Percentiles rank a stretch among this genome's conserved stretches.
Evolutionary conservation across 805 yeast genomes (phyloP).

Genomic region (Metschnikowia koreensis): DNA sequence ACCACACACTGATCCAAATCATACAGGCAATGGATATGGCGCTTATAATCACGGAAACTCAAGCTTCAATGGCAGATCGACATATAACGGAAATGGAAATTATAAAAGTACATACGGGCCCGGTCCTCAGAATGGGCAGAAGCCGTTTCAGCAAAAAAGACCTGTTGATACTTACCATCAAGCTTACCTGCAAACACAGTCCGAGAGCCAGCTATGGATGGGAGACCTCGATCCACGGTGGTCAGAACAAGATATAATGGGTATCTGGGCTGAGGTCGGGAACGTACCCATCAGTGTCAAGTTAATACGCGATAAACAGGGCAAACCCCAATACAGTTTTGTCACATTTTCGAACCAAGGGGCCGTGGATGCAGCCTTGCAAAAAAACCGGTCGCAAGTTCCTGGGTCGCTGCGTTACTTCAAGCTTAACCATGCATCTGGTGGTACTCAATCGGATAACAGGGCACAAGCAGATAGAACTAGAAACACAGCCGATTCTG

Average conservation of each 20-base stretch:
- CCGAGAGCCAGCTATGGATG: slow-evolving; percentile 64
- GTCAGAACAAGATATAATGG: slow-evolving; percentile 66
- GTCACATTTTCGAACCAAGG: slow-evolving; percentile 64
- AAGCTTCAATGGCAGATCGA: neutral
- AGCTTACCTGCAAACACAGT: slow-evolving; percentile 18
- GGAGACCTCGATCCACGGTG: slow-evolving; percentile 86
- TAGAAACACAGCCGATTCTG: slow-evolving; percentile 1
- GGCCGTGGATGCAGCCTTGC: slow-evolving; percentile 63
- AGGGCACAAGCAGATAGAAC: neutral
- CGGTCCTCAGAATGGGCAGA: slow-evolving; percentile 1
- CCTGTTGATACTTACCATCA: slow-evolving; percentile 14
- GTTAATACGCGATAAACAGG: slow-evolving; percentile 63
- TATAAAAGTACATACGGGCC: neutral
- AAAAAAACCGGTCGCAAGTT: slow-evolving; percentile 64
- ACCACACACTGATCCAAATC: neutral
- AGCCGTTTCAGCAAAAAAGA: slow-evolving; percentile 5
- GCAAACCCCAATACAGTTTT: slow-evolving; percentile 61
- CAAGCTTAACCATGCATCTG: slow-evolving; percentile 81
- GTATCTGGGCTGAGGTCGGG: slow-evolving; percentile 72
- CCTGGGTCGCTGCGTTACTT: slow-evolving; percentile 60
- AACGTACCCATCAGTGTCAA: slow-evolving; percentile 59
- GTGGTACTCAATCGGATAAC: slow-evolving; percentile 29
- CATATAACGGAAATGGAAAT: neutral
- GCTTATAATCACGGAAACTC: neutral
- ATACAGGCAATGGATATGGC: neutral